Percentiles rank a stretch among this genome's conserved stretches.
These are phyloP conservation scores for Clathrospora elynae DNA, from an alignment of 2,329 filamentous ascomycete genomes.

Conservation along the genomic window DNA sequence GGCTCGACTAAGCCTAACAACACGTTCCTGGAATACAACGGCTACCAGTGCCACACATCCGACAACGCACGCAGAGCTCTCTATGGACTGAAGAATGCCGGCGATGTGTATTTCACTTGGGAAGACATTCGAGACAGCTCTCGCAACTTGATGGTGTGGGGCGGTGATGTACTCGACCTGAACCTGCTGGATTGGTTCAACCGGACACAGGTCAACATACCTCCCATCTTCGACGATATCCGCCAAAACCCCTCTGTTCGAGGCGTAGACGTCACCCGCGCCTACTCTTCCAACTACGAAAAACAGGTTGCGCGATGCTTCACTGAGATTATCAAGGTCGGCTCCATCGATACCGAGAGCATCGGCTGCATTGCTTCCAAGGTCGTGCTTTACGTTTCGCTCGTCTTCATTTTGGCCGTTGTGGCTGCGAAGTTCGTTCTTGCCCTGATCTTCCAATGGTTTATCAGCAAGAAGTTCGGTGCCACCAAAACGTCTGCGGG, in stretches of 20 bases:
- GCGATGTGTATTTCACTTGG: slow-evolving; percentile 97
- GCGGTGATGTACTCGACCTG: slow-evolving; percentile 88
- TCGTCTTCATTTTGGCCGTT: slow-evolving; percentile 89
- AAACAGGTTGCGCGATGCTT: slow-evolving; percentile 86
- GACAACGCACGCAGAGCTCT: slow-evolving; percentile 70
- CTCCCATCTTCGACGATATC: slow-evolving; percentile 78
- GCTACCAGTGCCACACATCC: slow-evolving; percentile 88
- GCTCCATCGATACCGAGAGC: slow-evolving; percentile 91
- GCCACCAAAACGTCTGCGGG: slow-evolving; percentile 82
- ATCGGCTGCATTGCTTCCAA: slow-evolving; percentile 97
- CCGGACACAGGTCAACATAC: slow-evolving; percentile 74
- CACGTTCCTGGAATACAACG: slow-evolving; percentile 76
- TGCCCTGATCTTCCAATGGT: slow-evolving; percentile 94
- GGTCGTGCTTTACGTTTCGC: slow-evolving; percentile 91
- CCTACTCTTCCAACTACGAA: slow-evolving; percentile 78
- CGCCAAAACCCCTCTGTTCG: slow-evolving; percentile 72
- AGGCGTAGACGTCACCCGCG: slow-evolving; percentile 86
- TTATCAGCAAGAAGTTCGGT: slow-evolving; percentile 83
- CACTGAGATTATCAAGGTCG: slow-evolving; percentile 92
- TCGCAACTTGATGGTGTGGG: slow-evolving; percentile 92
- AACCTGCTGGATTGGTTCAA: slow-evolving; percentile 92
- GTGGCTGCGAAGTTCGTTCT: slow-evolving; percentile 86
- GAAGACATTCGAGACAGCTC: slow-evolving; percentile 86
- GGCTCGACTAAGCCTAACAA: slow-evolving; percentile 78
- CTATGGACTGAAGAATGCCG: slow-evolving; percentile 71